phyloP scores from a whole-genome alignment of 2,329 filamentous ascomycete species.

The Colletotrichum liriopes region DNA sequence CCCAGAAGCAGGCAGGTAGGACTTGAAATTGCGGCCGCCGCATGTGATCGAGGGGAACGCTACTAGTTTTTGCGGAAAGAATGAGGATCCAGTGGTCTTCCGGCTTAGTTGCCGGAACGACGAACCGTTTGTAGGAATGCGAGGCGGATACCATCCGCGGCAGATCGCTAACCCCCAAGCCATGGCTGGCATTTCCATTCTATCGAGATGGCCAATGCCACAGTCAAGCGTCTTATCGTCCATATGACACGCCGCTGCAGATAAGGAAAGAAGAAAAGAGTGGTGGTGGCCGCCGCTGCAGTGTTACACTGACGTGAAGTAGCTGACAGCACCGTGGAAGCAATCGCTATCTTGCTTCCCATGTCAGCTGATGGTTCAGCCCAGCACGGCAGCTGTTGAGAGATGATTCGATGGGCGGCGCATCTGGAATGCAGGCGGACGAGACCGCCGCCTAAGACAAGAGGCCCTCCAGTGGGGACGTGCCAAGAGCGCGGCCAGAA shows the following conservation, averaged over 20 bases:
- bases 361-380: constrained; percentile 4
- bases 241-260: background rate
- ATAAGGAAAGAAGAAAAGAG: background rate
- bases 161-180: background rate
- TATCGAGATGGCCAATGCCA: constrained; percentile 13
- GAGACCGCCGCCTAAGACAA: constrained; percentile 10
- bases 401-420: background rate
- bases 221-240: background rate
- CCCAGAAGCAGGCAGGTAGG: background rate
- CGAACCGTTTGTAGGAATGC: background rate
- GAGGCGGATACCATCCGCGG: background rate
- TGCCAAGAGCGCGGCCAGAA: constrained; percentile 26
- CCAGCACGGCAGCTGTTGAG: background rate
- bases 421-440: constrained; percentile 7
- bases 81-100: background rate
- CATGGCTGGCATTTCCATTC: constrained; percentile 3
- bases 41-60: background rate
- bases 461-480: constrained; percentile 22
- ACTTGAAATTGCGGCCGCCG: background rate
- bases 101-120: background rate
- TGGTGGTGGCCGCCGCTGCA: background rate
- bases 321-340: background rate
- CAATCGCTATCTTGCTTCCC: background rate
- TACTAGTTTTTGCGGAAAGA: background rate
- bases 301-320: background rate